phyloP scores from a whole-genome alignment of 148 eudicot genomes.

The Selenicereus undatus region DNA sequence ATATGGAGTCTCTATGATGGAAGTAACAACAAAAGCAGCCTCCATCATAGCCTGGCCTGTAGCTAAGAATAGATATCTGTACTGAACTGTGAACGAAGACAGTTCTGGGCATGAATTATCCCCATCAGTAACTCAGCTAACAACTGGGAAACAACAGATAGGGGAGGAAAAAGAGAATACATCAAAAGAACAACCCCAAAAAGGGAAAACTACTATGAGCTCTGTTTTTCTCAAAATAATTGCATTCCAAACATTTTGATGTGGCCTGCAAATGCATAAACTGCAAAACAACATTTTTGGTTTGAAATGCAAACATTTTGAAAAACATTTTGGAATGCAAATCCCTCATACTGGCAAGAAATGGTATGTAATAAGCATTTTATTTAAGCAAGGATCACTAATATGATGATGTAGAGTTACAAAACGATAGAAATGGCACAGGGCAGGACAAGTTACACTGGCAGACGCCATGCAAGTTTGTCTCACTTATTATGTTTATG shows the following conservation, averaged over 20 bases:
- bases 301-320: too few species aligned
- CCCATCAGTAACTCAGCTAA: conserved; percentile 33
- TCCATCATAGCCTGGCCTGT: conserved; percentile 46
- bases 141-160: conserved; percentile 8
- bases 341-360: background rate
- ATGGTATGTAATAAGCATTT: background rate
- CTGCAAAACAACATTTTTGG: too few species aligned
- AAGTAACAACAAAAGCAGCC: conserved; percentile 49
- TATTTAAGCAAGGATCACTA: background rate
- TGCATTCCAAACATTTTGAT: too few species aligned
- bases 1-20: conserved; percentile 46
- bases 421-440: background rate
- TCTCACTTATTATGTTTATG: too few species aligned
- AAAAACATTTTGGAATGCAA: too few species aligned
- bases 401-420: background rate
- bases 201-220: too few species aligned
- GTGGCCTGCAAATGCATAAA: too few species aligned
- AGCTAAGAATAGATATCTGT: conserved; percentile 44
- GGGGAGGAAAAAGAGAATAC: background rate
- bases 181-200: background rate
- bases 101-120: conserved; percentile 34
- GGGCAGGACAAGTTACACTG: background rate
- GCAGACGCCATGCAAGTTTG: too few species aligned
- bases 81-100: conserved; percentile 36
- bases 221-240: too few species aligned